phyloP scores from a whole-genome alignment of 805 yeast genomes.

The Kluyveromyces dobzhanskii region DNA sequence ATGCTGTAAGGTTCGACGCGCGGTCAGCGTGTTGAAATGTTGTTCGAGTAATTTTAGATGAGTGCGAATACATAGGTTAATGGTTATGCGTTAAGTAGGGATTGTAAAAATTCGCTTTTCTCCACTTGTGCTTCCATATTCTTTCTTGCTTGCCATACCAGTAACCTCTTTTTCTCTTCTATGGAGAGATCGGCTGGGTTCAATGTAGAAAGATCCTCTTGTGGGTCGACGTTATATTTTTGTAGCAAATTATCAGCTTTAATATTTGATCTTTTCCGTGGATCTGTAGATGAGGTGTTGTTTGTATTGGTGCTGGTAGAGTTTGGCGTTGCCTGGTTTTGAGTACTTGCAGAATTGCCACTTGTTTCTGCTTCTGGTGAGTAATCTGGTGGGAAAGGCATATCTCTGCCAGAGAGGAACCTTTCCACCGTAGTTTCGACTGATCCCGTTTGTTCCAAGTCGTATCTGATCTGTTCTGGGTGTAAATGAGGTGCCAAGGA shows the following conservation, averaged over 20 bases:
- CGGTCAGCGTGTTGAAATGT: too few species aligned
- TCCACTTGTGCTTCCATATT: constrained; percentile 35
- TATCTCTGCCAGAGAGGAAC: constrained; percentile 49
- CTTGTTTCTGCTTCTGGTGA: constrained; percentile 14
- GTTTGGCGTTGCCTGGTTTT: background rate
- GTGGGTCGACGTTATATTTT: constrained; percentile 20
- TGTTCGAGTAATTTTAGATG: too few species aligned
- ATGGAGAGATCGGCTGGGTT: constrained; percentile 16
- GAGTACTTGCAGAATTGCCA: background rate
- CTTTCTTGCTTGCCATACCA: constrained; percentile 55
- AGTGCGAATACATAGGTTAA: too few species aligned
- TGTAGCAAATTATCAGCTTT: constrained; percentile 24
- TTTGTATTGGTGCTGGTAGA: constrained; percentile 1
- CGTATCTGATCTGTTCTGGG: constrained; percentile 61
- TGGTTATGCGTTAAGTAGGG: constrained; percentile 6
- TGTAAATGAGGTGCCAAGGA: constrained; percentile 71
- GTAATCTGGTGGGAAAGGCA: constrained; percentile 48
- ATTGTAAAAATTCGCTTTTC: constrained; percentile 10
- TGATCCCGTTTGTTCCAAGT: constrained; percentile 67
- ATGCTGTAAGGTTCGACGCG: too few species aligned
- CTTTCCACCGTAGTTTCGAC: constrained; percentile 75
- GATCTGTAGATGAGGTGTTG: constrained; percentile 13
- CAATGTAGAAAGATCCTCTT: constrained; percentile 13
- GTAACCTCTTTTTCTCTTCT: constrained; percentile 26
- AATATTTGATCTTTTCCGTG: constrained; percentile 25